phyloP scores from a whole-genome alignment of 73 alveolate species.

The Stentor roeselii region DNA sequence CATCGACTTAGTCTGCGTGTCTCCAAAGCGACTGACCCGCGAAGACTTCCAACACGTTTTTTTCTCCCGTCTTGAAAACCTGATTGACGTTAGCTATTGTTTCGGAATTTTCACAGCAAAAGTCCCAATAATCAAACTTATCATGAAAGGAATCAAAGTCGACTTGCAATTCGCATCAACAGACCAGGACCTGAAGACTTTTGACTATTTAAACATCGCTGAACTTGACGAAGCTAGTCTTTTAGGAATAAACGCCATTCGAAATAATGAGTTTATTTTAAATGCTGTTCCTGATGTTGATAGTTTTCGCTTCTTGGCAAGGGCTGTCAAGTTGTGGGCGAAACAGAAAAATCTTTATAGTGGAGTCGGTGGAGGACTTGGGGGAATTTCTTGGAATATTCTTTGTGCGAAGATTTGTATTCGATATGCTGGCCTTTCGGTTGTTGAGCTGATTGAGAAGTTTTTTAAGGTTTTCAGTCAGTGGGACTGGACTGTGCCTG shows the following conservation, averaged over 20 bases:
- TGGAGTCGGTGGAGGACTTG: constrained; percentile 86
- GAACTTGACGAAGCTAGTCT: constrained; percentile 77
- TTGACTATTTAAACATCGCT: constrained; percentile 71
- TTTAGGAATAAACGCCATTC: constrained; percentile 89
- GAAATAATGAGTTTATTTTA: constrained; percentile 90
- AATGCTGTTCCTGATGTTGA: constrained; percentile 76
- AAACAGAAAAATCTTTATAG: constrained; percentile 91
- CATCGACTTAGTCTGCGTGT: constrained; percentile 93
- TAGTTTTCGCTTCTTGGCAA: constrained; percentile 73
- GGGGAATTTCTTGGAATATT: constrained; percentile 95
- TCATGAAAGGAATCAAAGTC: constrained; percentile 65
- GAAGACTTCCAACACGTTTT: constrained; percentile 72
- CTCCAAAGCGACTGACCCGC: constrained; percentile 79
- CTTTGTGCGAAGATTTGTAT: constrained; percentile 83
- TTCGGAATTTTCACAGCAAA: constrained; percentile 63
- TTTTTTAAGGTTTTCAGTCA: constrained; percentile 69
- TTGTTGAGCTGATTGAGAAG: constrained; percentile 68
- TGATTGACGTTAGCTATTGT: constrained; percentile 66
- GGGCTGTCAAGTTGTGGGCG: constrained; percentile 97
- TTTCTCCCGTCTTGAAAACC: constrained; percentile 47
- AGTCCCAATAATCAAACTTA: constrained; percentile 87
- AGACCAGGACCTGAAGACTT: constrained; percentile 45
- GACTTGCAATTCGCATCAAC: constrained; percentile 87
- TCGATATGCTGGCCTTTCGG: constrained; percentile 69
- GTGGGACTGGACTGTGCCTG: constrained; percentile 93